phyloP scores from a whole-genome alignment of 2,329 filamentous ascomycete species.

The Alternaria ventricosa region DNA sequence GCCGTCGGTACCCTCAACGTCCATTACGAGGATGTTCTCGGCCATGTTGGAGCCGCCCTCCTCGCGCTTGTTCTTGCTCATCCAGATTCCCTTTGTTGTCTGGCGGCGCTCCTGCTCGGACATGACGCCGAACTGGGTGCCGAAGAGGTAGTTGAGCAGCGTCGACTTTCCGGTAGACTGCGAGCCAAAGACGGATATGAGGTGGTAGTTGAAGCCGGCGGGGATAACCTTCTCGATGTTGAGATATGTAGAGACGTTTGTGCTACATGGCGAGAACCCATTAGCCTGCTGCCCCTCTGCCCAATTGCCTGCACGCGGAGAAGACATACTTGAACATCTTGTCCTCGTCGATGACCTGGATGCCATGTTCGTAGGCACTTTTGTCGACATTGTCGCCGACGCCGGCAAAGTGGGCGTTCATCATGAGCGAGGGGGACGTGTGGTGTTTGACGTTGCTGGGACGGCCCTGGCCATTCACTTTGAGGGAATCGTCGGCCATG shows the following conservation, averaged over 20 bases:
- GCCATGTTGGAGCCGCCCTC: conserved; percentile 71
- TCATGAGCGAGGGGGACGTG: conserved; percentile 55
- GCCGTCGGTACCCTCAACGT: conserved; percentile 97
- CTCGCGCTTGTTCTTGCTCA: conserved; percentile 89
- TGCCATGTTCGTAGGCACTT: conserved; percentile 84
- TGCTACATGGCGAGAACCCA: conserved; percentile 56
- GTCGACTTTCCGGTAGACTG: conserved; percentile 99
- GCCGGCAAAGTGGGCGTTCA: conserved; percentile 83
- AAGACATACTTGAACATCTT: conserved; percentile 90
- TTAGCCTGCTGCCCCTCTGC: conserved; percentile 25
- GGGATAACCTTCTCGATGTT: conserved; percentile 78
- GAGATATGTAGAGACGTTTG: conserved; percentile 82
- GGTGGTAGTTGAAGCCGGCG: conserved; percentile 97
- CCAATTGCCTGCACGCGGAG: background rate
- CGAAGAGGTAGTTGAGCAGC: conserved; percentile 92
- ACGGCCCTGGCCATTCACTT: conserved; percentile 46
- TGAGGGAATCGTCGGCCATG: conserved; percentile 41
- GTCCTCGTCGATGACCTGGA: conserved; percentile 95
- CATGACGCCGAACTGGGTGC: conserved; percentile 97
- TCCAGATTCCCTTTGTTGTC: conserved; percentile 99
- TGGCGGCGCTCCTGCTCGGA: conserved; percentile 91
- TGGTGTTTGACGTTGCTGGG: conserved; percentile 48
- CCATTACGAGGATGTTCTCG: conserved; percentile 98
- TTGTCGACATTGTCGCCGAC: conserved; percentile 69
- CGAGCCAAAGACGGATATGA: conserved; percentile 98